Conservation (phyloP, 1,284 basidiomycete species). For the Tilletia indica region DNA sequence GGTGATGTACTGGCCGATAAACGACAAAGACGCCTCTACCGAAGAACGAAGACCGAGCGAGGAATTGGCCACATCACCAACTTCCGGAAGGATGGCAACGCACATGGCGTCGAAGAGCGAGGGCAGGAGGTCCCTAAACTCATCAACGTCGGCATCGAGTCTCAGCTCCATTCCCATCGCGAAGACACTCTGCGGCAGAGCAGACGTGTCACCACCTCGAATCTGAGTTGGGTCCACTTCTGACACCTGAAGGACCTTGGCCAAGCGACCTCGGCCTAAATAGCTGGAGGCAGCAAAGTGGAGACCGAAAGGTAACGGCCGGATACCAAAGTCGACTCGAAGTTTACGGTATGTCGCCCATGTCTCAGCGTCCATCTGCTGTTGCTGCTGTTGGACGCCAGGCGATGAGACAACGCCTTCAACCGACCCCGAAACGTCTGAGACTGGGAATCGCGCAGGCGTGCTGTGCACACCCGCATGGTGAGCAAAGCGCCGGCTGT, state of each 20-base stretch:
- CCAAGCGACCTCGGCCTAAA: conserved; percentile 31
- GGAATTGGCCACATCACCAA: not conserved
- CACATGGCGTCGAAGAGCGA: conserved; percentile 24
- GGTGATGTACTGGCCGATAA: not conserved
- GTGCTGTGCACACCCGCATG: too few relatives aligned
- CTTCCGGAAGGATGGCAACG: conserved; percentile 13
- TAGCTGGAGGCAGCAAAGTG: conserved; percentile 23
- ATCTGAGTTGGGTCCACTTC: not conserved
- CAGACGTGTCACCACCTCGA: not conserved
- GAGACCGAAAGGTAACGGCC: conserved; percentile 28
- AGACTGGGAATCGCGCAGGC: too few relatives aligned
- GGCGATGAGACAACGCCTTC: not conserved
- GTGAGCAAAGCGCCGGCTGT: too few relatives aligned
- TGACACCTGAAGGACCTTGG: conserved; percentile 27
- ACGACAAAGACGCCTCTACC: not conserved
- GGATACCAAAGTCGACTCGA: conserved; percentile 45
- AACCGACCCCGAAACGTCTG: too few relatives aligned
- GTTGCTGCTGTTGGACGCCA: not conserved
- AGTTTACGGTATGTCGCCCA: conserved; percentile 29
- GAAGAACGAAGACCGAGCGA: conserved; percentile 3
- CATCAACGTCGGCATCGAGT: not conserved
- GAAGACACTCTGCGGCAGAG: not conserved
- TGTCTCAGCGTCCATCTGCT: conserved; percentile 24
- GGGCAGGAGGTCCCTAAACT: conserved; percentile 14
- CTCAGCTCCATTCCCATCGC: conserved; percentile 17